phyloP scores from a whole-genome alignment of 2,329 filamentous ascomycete genomes.

The Lachnellula suecica region DNA sequence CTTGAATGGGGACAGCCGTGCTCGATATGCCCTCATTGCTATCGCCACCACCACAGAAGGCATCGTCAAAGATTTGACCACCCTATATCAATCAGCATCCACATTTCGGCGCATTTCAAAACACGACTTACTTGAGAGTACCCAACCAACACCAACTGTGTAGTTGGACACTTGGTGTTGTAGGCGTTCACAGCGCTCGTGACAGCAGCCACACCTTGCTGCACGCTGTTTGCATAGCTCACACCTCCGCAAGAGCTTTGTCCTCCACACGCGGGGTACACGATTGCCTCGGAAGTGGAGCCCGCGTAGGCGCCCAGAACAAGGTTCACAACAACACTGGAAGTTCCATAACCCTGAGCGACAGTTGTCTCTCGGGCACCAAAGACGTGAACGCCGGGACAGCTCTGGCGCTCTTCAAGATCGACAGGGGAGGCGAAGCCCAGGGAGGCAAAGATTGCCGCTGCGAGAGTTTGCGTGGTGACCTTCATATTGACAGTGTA shows the following conservation, averaged over 20 bases:
- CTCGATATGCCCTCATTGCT: constrained; percentile 44
- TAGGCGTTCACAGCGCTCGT: constrained; percentile 58
- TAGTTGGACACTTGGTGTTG: constrained; percentile 54
- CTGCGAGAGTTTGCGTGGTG: constrained; percentile 6
- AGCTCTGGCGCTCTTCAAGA: constrained; percentile 28
- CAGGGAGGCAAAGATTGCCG: constrained; percentile 1
- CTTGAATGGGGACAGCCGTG: constrained; percentile 43
- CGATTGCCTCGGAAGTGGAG: constrained; percentile 53
- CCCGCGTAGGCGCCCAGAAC: constrained; percentile 48
- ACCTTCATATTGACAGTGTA: constrained; percentile 8
- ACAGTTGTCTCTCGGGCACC: constrained; percentile 51
- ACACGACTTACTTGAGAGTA: constrained; percentile 54
- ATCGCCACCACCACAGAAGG: constrained; percentile 57
- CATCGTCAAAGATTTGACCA: constrained; percentile 62
- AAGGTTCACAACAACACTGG: constrained; percentile 48
- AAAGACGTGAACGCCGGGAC: constrained; percentile 48
- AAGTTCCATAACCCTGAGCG: constrained; percentile 49
- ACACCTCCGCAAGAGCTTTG: constrained; percentile 56
- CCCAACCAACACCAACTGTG: constrained; percentile 59
- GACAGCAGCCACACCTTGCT: constrained; percentile 57
- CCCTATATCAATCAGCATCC: constrained; percentile 39
- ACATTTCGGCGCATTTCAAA: neutral
- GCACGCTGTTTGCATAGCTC: constrained; percentile 58
- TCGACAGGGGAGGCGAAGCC: constrained; percentile 10
- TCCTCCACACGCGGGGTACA: constrained; percentile 63